These are phyloP conservation scores for Pyricularia sp. DNA, from an alignment of 2,329 filamentous ascomycete genomes.

Conservation along the genomic window DNA sequence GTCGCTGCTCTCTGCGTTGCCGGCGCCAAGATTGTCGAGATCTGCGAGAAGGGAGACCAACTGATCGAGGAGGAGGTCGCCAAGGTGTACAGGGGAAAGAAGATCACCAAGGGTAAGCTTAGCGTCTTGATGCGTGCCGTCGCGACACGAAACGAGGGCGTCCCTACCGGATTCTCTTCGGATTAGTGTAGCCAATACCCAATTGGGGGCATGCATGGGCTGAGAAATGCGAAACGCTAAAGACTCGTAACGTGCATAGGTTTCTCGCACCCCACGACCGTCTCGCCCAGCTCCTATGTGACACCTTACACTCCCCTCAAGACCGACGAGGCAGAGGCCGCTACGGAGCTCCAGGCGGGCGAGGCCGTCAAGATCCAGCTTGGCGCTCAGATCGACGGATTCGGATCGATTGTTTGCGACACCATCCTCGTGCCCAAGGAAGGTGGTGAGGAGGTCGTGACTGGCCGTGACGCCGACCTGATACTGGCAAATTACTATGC, in stretches of 20 bases:
- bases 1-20: slow-evolving; percentile 68
- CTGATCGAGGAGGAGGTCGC: slow-evolving; percentile 84
- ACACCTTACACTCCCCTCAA: slow-evolving; percentile 93
- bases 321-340: slow-evolving; percentile 78
- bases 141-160: background rate
- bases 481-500: slow-evolving; percentile 87
- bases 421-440: slow-evolving; percentile 65
- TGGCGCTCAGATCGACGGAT: slow-evolving; percentile 94
- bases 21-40: slow-evolving; percentile 83
- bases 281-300: slow-evolving; percentile 88
- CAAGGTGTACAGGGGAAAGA: slow-evolving; percentile 99
- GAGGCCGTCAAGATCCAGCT: slow-evolving; percentile 97
- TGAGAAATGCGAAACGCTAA: background rate
- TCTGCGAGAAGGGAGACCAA: slow-evolving; percentile 95
- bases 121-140: background rate
- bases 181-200: background rate
- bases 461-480: slow-evolving; percentile 75
- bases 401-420: slow-evolving; percentile 92
- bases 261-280: slow-evolving; percentile 86
- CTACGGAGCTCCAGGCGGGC: slow-evolving; percentile 66
- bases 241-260: slow-evolving; percentile 35
- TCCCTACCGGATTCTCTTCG: background rate
- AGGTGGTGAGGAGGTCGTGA: slow-evolving; percentile 52
- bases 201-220: background rate
- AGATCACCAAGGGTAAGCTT: slow-evolving; percentile 74